Conservation (phyloP, 1,284 basidiomycete genomes). For the Lentinus polychrous region DNA sequence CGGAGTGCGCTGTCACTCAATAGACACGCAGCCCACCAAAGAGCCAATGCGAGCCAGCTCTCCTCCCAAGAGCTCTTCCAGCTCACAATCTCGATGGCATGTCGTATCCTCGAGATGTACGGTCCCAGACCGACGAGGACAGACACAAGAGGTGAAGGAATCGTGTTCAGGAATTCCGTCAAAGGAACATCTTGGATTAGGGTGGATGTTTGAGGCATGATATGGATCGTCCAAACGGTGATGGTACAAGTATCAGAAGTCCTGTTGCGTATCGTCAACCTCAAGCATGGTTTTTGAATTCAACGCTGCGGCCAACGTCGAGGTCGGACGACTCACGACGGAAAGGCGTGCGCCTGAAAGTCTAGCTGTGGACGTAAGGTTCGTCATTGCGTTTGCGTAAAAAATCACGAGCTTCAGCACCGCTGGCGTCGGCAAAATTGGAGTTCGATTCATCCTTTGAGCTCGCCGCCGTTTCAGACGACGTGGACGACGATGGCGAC, state of each 20-base stretch:
- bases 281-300: background rate
- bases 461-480: background rate
- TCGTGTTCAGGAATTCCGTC: conserved; percentile 46
- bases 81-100: conserved; percentile 44
- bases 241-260: background rate
- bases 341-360: conserved; percentile 1
- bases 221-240: background rate
- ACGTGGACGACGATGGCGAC: background rate
- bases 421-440: background rate
- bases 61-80: conserved; percentile 64
- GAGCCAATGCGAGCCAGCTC: conserved; percentile 58
- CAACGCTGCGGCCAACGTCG: background rate
- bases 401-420: background rate
- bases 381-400: background rate
- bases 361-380: background rate
- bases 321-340: background rate
- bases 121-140: conserved; percentile 56
- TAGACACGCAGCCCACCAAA: conserved; percentile 78
- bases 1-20: conserved; percentile 48
- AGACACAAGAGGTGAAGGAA: conserved; percentile 53
- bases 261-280: background rate
- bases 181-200: conserved; percentile 24
- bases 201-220: conserved; percentile 18
- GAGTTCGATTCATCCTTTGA: background rate
- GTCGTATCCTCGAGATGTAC: conserved; percentile 41